These are phyloP conservation scores for Fusarium nurragi DNA, from an alignment of 2,329 filamentous ascomycete genomes.

Conservation along the genomic window DNA sequence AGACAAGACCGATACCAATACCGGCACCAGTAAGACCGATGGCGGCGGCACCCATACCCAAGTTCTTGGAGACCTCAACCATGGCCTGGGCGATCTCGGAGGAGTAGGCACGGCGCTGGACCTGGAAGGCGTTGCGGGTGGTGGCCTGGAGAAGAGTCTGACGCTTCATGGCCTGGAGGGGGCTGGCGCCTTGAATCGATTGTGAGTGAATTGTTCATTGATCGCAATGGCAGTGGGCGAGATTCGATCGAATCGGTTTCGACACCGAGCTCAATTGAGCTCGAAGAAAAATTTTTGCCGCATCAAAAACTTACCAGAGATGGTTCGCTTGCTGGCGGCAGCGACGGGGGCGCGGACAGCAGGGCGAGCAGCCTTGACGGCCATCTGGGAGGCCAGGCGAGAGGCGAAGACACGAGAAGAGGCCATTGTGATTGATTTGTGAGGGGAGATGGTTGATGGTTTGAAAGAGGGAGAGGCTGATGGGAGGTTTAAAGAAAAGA, in stretches of 20 bases:
- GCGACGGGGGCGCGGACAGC: conserved; percentile 71
- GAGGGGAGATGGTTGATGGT: conserved; percentile 48
- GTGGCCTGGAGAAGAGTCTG: conserved; percentile 74
- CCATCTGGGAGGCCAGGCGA: conserved; percentile 80
- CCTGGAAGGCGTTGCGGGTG: conserved; percentile 71
- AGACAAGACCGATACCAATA: conserved; percentile 96
- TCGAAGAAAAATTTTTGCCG: conserved; percentile 47
- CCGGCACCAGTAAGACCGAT: conserved; percentile 92
- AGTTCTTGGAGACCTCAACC: conserved; percentile 90
- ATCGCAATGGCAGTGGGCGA: conserved; percentile 31
- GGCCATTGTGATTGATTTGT: conserved; percentile 77
- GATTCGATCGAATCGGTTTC: conserved; percentile 47
- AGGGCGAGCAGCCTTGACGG: conserved; percentile 81
- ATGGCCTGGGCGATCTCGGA: conserved; percentile 89
- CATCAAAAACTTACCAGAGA: conserved; percentile 69
- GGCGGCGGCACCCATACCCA: conserved; percentile 88
- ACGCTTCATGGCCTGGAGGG: conserved; percentile 81
- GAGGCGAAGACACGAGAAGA: conserved; percentile 80
- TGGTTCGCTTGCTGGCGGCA: conserved; percentile 78
- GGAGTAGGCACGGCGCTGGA: conserved; percentile 79
- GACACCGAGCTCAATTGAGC: conserved; percentile 43
- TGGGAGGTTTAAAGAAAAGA: conserved; percentile 48
- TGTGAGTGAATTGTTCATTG: conserved; percentile 49
- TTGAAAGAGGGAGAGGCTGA: conserved; percentile 45
- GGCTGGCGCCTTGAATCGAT: conserved; percentile 61